phyloP scores from a whole-genome alignment of 257 asterid genomes.

The Fraxinus pennsylvanica region DNA sequence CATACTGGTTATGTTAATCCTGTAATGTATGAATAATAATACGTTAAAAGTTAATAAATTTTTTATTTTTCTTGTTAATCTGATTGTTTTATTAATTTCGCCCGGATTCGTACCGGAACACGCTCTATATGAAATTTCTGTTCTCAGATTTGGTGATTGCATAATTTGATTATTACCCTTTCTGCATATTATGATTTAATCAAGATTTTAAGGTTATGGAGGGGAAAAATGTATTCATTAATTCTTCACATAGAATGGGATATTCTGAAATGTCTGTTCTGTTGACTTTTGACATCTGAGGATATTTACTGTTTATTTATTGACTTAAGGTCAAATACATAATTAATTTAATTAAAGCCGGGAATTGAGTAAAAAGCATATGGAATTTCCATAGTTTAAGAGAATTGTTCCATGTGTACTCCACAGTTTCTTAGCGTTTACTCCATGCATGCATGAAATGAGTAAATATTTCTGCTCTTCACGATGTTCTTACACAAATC shows the following conservation, averaged over 20 bases:
- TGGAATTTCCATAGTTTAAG: conserved; percentile 31
- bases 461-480: conserved; percentile 12
- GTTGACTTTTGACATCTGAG: neutral
- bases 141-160: neutral
- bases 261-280: conserved; percentile 20
- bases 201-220: too few relatives aligned
- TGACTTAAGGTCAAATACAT: conserved; percentile 11
- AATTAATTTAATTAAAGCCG: conserved; percentile 21
- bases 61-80: neutral
- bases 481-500: conserved; percentile 28
- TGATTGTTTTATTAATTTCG: too few relatives aligned
- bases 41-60: too few relatives aligned
- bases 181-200: too few relatives aligned
- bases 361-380: conserved; percentile 32
- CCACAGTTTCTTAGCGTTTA: conserved; percentile 36
- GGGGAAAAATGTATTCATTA: too few relatives aligned
- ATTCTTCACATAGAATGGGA: neutral
- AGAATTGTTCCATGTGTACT: conserved; percentile 21
- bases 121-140: neutral
- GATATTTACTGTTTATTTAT: conserved; percentile 6
- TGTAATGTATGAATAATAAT: neutral
- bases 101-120: neutral
- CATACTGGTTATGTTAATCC: too few relatives aligned
- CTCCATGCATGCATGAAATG: conserved; percentile 28
- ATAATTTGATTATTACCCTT: too few relatives aligned